A percentile compares a stretch with the other conserved stretches of the same genome.
phyloP scores from a whole-genome alignment of 1,139 yeast species.

The Suhomyces chickasaworum region DNA sequence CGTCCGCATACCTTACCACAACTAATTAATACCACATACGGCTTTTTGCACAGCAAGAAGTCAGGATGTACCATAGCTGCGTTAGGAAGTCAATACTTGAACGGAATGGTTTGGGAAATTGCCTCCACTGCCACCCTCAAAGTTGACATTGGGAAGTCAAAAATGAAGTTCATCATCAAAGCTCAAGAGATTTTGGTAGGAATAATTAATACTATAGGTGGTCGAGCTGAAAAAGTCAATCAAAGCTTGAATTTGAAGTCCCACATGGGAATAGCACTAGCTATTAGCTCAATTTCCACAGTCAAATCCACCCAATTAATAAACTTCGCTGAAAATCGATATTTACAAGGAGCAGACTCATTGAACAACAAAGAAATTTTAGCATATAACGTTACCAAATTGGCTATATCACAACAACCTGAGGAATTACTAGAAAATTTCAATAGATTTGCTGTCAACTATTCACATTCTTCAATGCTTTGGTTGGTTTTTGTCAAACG shows the following conservation, averaged over 20 bases:
- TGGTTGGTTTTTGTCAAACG: conserved; percentile 43
- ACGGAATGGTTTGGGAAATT: conserved; percentile 18
- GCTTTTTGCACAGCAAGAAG: conserved; percentile 11
- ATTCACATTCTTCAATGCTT: conserved; percentile 29
- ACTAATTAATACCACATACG: conserved; percentile 21
- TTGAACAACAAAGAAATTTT: conserved; percentile 22
- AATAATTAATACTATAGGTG: conserved; percentile 17
- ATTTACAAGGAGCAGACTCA: conserved; percentile 17
- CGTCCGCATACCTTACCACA: conserved; percentile 24
- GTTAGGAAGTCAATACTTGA: conserved; percentile 14
- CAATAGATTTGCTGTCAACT: conserved; percentile 29
- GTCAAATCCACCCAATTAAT: conserved; percentile 33
- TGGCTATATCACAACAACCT: conserved; percentile 33
- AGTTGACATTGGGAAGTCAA: not conserved
- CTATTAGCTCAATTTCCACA: conserved; percentile 28
- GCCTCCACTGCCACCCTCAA: conserved; percentile 5
- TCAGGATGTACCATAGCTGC: conserved; percentile 12
- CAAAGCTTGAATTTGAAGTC: conserved; percentile 32
- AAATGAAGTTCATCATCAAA: conserved; percentile 21
- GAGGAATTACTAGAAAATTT: conserved; percentile 37
- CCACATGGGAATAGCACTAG: conserved; percentile 42
- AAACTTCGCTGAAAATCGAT: conserved; percentile 30
- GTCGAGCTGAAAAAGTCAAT: conserved; percentile 14
- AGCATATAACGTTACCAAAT: conserved; percentile 29
- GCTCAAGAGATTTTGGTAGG: conserved; percentile 37